Evolutionary conservation across 768 basidiomycete species (phyloP).

Genomic region (Fomitopsis pulvina): DNA sequence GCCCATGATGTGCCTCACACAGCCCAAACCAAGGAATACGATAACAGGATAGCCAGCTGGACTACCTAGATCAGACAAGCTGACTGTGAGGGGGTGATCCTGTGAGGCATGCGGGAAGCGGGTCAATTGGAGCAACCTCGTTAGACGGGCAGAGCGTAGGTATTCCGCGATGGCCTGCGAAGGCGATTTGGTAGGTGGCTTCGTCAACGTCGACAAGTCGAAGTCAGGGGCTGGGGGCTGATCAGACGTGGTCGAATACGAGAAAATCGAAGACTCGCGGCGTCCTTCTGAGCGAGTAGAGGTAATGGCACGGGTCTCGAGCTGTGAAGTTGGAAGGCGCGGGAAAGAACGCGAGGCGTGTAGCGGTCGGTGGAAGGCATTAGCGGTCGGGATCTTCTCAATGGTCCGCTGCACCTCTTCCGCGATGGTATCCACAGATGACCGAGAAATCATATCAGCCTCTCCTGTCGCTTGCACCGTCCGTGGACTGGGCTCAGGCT

Average conservation of each 20-base stretch:
- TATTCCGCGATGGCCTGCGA: conserved; percentile 81
- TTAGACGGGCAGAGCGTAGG: conserved; percentile 79
- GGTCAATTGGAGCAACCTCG: conserved; percentile 72
- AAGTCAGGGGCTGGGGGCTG: conserved; percentile 19
- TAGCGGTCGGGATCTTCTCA: conserved; percentile 46
- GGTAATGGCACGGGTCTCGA: conserved; percentile 12
- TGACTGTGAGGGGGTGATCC: conserved; percentile 72
- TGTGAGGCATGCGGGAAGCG: conserved; percentile 74
- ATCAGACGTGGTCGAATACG: conserved; percentile 21
- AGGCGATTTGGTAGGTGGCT: conserved; percentile 41
- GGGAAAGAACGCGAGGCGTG: conserved; percentile 22
- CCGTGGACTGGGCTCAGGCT: conserved; percentile 42
- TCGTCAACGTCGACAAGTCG: conserved; percentile 24
- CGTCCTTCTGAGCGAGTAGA: conserved; percentile 17
- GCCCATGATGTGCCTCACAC: conserved; percentile 91
- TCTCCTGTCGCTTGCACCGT: conserved; percentile 49
- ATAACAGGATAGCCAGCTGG: conserved; percentile 83
- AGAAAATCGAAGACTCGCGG: conserved; percentile 22
- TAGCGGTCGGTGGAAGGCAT: conserved; percentile 24
- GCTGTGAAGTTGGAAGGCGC: conserved; percentile 16
- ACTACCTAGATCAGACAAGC: conserved; percentile 89
- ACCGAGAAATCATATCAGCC: conserved; percentile 63
- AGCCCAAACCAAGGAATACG: conserved; percentile 89
- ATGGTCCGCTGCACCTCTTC: conserved; percentile 73
- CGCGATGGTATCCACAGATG: conserved; percentile 83